Conservation (phyloP, 257 asterid genomes). For the Ilex asprella region DNA sequence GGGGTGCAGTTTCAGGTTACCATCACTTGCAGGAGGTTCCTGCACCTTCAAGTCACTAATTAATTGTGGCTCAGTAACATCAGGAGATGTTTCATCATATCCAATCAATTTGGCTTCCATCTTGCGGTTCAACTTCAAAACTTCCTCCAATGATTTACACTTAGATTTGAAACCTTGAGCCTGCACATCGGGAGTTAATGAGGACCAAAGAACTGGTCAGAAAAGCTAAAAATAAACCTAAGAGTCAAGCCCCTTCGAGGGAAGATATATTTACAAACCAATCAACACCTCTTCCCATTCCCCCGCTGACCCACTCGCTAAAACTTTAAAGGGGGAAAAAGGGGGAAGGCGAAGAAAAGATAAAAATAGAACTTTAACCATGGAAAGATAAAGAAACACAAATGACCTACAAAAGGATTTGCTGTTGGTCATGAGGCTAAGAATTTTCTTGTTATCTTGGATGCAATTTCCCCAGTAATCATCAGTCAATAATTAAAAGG, state of each 20-base stretch:
- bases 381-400: too few relatives aligned
- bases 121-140: slow-evolving; percentile 34
- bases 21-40: slow-evolving; percentile 30
- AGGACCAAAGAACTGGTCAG: slow-evolving; percentile 5
- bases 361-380: neutral
- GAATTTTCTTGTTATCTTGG: too few relatives aligned
- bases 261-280: too few relatives aligned
- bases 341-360: neutral
- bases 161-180: slow-evolving; percentile 60
- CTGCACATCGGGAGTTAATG: slow-evolving; percentile 37
- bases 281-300: too few relatives aligned
- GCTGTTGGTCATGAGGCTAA: too few relatives aligned
- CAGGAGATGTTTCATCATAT: slow-evolving; percentile 52
- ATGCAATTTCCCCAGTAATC: too few relatives aligned
- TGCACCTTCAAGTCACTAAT: slow-evolving; percentile 16
- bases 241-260: too few relatives aligned
- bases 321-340: too few relatives aligned
- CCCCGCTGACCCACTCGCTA: too few relatives aligned
- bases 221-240: slow-evolving; percentile 1
- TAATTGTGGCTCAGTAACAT: slow-evolving; percentile 7
- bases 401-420: too few relatives aligned
- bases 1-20: slow-evolving; percentile 22
- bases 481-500: too few relatives aligned
- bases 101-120: slow-evolving; percentile 71
- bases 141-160: slow-evolving; percentile 55